Conservation (phyloP, 2,329 filamentous ascomycete genomes). For the Fusarium sp. region DNA sequence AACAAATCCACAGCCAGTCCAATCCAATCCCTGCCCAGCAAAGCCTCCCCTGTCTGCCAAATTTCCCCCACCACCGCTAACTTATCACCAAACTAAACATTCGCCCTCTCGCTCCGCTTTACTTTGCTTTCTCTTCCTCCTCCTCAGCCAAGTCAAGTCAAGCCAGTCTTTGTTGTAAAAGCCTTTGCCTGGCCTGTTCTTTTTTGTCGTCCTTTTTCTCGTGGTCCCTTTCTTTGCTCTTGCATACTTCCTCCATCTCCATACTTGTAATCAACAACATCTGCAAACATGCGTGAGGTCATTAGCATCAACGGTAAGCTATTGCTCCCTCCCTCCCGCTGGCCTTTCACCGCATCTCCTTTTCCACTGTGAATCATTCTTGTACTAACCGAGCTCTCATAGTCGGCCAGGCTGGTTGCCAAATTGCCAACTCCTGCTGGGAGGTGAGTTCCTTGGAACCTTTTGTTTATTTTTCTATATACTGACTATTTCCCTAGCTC, state of each 20-base stretch:
- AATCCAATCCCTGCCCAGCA: conserved; percentile 48
- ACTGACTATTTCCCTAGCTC: conserved; percentile 69
- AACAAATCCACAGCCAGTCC: conserved; percentile 52
- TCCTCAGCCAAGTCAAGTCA: conserved; percentile 24
- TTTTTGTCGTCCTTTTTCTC: conserved; percentile 42
- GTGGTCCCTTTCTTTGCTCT: conserved; percentile 50
- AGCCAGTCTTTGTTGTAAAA: conserved; percentile 47
- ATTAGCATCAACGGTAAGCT: conserved; percentile 97
- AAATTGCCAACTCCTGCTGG: conserved; percentile 99
- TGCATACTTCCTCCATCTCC: conserved; percentile 49
- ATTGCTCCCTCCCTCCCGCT: conserved; percentile 45
- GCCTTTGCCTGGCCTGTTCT: conserved; percentile 47
- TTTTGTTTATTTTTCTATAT: conserved; percentile 45
- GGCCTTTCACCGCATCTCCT: conserved; percentile 58
- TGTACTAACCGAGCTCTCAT: conserved; percentile 66
- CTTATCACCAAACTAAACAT: conserved; percentile 47
- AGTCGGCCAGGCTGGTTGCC: conserved; percentile 99
- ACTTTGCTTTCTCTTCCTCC: conserved; percentile 41
- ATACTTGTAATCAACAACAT: conserved; percentile 43
- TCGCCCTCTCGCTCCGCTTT: conserved; percentile 40
- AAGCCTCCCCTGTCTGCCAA: conserved; percentile 55
- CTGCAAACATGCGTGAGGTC: conserved; percentile 94
- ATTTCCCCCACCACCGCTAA: conserved; percentile 57
- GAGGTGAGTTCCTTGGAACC: conserved; percentile 77
- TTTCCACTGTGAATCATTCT: conserved; percentile 5